Conservation (phyloP, 139 green algal genomes). For the Pseudopediastrum boryanum region DNA sequence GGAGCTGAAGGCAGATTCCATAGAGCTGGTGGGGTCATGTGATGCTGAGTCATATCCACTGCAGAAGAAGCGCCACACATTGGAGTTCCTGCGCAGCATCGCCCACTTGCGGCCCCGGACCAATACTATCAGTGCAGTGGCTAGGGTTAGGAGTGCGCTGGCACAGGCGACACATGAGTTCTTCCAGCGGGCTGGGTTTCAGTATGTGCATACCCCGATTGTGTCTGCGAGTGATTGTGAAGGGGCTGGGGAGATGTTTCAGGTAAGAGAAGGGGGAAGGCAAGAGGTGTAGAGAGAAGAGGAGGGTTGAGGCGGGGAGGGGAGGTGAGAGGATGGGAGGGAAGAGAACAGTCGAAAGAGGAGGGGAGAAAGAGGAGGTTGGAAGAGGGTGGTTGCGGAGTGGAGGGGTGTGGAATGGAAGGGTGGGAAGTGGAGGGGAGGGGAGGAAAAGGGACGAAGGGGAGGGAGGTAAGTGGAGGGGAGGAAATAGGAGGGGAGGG, state of each 20-base stretch:
- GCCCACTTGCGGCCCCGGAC: constrained; percentile 62
- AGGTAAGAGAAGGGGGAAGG: constrained; percentile 41
- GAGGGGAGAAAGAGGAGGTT: too few species aligned
- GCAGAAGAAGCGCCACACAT: constrained; percentile 61
- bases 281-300: too few species aligned
- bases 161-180: constrained; percentile 76
- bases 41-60: constrained; percentile 54
- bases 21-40: constrained; percentile 36
- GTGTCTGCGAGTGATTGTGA: constrained; percentile 79
- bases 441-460: too few species aligned
- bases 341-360: too few species aligned
- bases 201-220: constrained; percentile 82
- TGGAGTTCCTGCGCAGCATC: constrained; percentile 63
- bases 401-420: too few species aligned
- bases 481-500: too few species aligned
- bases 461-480: too few species aligned
- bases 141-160: constrained; percentile 70
- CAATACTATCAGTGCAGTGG: constrained; percentile 77
- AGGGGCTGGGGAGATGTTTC: constrained; percentile 84
- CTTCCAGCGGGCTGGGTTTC: constrained; percentile 72
- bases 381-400: too few species aligned
- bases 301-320: too few species aligned
- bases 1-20: constrained; percentile 38
- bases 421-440: too few species aligned
- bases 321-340: too few species aligned